phyloP scores from a whole-genome alignment of 306 rosid genomes.

The Trichosanthes truncata region DNA sequence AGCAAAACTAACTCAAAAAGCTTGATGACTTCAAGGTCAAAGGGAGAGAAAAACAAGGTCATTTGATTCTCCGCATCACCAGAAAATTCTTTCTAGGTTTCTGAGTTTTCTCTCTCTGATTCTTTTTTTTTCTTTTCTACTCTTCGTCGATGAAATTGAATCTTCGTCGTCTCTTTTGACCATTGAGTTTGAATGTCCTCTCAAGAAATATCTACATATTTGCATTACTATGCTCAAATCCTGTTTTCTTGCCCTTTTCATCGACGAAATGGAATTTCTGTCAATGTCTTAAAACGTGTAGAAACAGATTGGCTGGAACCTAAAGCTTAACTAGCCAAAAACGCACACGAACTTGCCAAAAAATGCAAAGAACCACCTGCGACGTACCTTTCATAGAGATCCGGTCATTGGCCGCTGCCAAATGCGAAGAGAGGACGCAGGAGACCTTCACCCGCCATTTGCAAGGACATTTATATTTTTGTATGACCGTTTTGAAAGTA shows the following conservation, averaged over 20 bases:
- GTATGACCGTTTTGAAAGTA: too few species aligned
- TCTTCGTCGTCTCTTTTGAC: background rate
- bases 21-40: slow-evolving; percentile 66
- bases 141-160: background rate
- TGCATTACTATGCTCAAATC: background rate
- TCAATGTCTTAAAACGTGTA: too few species aligned
- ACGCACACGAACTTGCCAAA: too few species aligned
- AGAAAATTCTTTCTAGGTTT: slow-evolving; percentile 79
- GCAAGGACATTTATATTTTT: too few species aligned
- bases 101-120: background rate
- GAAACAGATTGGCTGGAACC: too few species aligned
- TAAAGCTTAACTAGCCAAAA: too few species aligned
- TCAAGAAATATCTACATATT: background rate
- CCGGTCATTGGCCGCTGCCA: too few species aligned
- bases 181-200: background rate
- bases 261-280: background rate
- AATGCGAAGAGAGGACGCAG: too few species aligned
- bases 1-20: slow-evolving; percentile 45
- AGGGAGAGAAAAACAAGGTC: slow-evolving; percentile 70
- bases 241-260: background rate
- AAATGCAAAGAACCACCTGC: too few species aligned
- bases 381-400: too few species aligned
- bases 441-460: too few species aligned
- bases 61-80: slow-evolving; percentile 63
- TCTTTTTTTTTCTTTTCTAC: background rate